These are phyloP conservation scores for Linnemannia schmuckeri DNA, from an alignment of 192 early-diverging fungal species.

Conservation along the genomic window DNA sequence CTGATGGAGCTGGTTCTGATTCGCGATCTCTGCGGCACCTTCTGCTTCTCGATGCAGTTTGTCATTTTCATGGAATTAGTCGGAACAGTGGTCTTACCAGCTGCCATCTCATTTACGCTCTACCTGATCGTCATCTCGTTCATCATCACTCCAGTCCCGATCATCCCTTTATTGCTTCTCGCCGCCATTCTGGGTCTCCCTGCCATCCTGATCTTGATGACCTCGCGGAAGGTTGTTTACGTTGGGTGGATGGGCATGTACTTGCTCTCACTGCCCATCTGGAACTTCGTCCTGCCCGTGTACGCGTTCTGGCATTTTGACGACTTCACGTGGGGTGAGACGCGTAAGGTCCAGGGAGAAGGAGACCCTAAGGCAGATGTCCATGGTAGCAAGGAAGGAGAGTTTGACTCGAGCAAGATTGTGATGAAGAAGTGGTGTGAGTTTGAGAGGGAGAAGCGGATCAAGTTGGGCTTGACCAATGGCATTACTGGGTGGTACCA, in stretches of 20 bases:
- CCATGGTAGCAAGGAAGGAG: slow-evolving; percentile 77
- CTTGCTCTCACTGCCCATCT: slow-evolving; percentile 77
- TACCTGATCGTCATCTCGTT: slow-evolving; percentile 83
- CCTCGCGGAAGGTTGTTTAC: slow-evolving; percentile 82
- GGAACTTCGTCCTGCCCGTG: slow-evolving; percentile 83
- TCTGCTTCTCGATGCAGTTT: slow-evolving; percentile 97
- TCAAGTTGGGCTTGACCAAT: slow-evolving; percentile 51
- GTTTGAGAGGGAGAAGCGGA: slow-evolving; percentile 72
- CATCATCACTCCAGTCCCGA: slow-evolving; percentile 57
- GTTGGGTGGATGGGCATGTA: slow-evolving; percentile 90
- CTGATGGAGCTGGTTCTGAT: slow-evolving; percentile 86
- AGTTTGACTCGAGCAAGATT: slow-evolving; percentile 80
- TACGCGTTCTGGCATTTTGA: slow-evolving; percentile 93
- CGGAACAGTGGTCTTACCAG: slow-evolving; percentile 93
- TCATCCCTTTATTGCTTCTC: slow-evolving; percentile 77
- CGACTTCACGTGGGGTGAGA: slow-evolving; percentile 90
- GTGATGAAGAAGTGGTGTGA: slow-evolving; percentile 87
- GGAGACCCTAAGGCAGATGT: slow-evolving; percentile 66
- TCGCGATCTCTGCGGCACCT: slow-evolving; percentile 88
- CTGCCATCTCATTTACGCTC: slow-evolving; percentile 89
- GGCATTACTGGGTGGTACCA: slow-evolving; percentile 55
- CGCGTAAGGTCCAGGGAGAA: slow-evolving; percentile 77
- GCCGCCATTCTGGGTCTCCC: slow-evolving; percentile 82
- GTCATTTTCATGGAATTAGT: slow-evolving; percentile 95
- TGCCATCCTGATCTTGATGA: slow-evolving; percentile 84